phyloP scores from a whole-genome alignment of 2,329 filamentous ascomycete genomes.

The Zalaria sp. region DNA sequence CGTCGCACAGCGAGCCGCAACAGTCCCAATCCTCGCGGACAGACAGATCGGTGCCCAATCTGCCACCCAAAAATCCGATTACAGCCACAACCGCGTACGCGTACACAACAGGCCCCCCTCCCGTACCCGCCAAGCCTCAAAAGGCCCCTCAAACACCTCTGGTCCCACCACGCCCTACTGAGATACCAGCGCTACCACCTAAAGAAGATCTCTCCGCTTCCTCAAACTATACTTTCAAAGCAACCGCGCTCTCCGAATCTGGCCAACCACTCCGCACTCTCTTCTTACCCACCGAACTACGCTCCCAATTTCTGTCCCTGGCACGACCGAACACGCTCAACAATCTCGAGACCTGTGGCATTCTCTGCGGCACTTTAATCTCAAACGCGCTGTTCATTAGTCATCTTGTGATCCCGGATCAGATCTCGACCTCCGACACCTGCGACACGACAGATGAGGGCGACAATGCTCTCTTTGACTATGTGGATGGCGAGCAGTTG shows the following conservation, averaged over 20 bases:
- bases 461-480: constrained; percentile 59
- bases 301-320: constrained; percentile 57
- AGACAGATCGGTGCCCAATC: neutral
- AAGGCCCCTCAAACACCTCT: neutral
- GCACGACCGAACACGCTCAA: constrained; percentile 62
- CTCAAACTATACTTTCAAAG: constrained; percentile 60
- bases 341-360: constrained; percentile 89
- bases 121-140: neutral
- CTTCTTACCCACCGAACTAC: constrained; percentile 68
- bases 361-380: constrained; percentile 79
- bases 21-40: neutral
- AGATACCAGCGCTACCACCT: constrained; percentile 13
- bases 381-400: constrained; percentile 90
- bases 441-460: constrained; percentile 87
- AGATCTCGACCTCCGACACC: constrained; percentile 79
- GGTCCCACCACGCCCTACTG: constrained; percentile 6
- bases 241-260: constrained; percentile 79
- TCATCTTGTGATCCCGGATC: constrained; percentile 77
- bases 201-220: constrained; percentile 27
- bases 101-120: neutral
- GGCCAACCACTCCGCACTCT: constrained; percentile 75
- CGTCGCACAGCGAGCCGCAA: constrained; percentile 5
- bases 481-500: constrained; percentile 70
- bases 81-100: neutral
- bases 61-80: neutral